A percentile compares a stretch with the other conserved stretches of the same genome.
These are phyloP conservation scores for Simplicillium aogashimaense DNA, from an alignment of 2,329 filamentous ascomycete genomes.

Conservation along the genomic window DNA sequence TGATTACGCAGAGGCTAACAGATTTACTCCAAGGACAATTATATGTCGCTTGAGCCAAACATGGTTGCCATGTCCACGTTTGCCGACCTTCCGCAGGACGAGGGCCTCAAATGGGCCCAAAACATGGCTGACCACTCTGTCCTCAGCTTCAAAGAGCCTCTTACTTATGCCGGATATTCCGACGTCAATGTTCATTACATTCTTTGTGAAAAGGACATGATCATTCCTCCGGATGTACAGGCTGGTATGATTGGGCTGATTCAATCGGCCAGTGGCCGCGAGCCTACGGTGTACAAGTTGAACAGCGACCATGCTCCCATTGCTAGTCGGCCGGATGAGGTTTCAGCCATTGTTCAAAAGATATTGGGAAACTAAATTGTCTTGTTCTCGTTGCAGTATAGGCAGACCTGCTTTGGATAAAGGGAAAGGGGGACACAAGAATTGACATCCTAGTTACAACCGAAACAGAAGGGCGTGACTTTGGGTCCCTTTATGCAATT, in stretches of 20 bases:
- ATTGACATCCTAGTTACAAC: no score
- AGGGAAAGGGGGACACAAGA: no score
- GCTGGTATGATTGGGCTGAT: slow-evolving; percentile 21
- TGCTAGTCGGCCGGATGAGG: slow-evolving; percentile 13
- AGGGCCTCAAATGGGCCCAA: not conserved
- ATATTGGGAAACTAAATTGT: not conserved
- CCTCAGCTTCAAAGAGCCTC: slow-evolving; percentile 5
- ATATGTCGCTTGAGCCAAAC: slow-evolving; percentile 1
- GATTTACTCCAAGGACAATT: not conserved
- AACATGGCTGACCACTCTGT: not conserved
- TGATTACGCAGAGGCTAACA: not conserved
- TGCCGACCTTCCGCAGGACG: not conserved
- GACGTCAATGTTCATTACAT: slow-evolving; percentile 28
- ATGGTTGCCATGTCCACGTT: not conserved
- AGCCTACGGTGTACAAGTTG: slow-evolving; percentile 26
- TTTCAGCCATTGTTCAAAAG: slow-evolving; percentile 7
- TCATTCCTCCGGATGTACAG: slow-evolving; percentile 21
- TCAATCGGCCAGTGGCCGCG: slow-evolving; percentile 21
- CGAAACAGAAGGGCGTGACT: no score
- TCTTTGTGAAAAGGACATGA: slow-evolving; percentile 22
- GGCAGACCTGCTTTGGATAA: no score
- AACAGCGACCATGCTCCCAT: slow-evolving; percentile 22
- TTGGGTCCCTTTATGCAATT: no score
- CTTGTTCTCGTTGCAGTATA: no score
- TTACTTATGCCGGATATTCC: slow-evolving; percentile 29